Base-by-base conservation (phyloP, 169 alveolate species). In the Nephromyces sp. region DNA sequence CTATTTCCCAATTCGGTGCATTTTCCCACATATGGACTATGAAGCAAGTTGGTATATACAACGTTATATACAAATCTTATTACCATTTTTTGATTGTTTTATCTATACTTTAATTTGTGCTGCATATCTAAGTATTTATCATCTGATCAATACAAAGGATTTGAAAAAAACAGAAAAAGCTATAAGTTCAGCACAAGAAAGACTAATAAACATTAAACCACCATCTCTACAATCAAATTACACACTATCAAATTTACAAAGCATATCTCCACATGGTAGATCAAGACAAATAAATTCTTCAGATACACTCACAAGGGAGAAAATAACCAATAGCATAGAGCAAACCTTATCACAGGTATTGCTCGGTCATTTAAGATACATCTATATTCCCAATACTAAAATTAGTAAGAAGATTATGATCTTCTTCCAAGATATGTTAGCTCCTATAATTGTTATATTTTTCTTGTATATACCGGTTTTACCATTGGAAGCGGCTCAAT, bases 391-490 rank as follows among this genome's bases (percentile, higher is more conserved):
- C 3, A 51, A 35, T 64, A 43, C 64, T 21, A 63, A 63, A 43
- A 34, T 43, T 2, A 57, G 63, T 34, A 68, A 32, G 25, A 57
- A 30, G 35, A 33, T 77, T 62, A 34, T 62, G 29, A 67, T 74
- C 0, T 68, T 77, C 29, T 32, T 68, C 15, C 53, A 33, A 6
- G 83, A 77, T 75, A 73, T 77, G 31, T 63, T 77, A 32, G 78
- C 83, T 32, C 78, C 78, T 0, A 70, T 63, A 57, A 77, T 65
- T 66, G 66, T 69, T 29, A 68, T 77, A 68, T 70, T 74, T 77
- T 69, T 77, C 51, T 77, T 74, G 78, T 69, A 61, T 30, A 52
- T 69, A 63, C 83, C 83, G 4, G 33, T 34, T 74, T 73, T 77
- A 25, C 66, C 71, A 30, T 34, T 77, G 21, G 78, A 77, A 29